These are phyloP conservation scores for Fusarium poae DNA, from an alignment of 2,329 filamentous ascomycete genomes.

Conservation along the genomic window DNA sequence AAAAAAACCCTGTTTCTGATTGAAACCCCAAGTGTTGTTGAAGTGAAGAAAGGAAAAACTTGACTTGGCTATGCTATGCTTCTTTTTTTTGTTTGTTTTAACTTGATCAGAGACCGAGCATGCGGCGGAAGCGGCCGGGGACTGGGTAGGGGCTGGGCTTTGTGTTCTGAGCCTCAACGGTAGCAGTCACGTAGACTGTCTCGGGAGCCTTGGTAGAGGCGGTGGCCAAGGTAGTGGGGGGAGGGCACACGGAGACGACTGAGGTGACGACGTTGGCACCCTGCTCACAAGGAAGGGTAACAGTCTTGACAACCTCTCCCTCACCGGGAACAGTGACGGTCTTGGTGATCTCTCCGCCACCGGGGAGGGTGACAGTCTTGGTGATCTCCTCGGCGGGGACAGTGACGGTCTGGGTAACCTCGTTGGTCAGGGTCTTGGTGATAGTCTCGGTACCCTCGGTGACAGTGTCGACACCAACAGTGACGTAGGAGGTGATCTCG, in stretches of 20 bases:
- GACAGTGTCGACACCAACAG: conserved; percentile 23
- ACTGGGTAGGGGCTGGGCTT: conserved; percentile 24
- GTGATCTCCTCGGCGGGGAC: conserved; percentile 2
- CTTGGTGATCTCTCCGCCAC: neutral
- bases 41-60: conserved; percentile 19
- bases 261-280: conserved; percentile 4
- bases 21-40: neutral
- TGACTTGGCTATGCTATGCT: conserved; percentile 4
- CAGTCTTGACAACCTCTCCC: neutral
- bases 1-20: conserved; percentile 2
- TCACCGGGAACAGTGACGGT: neutral
- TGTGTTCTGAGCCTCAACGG: conserved; percentile 27
- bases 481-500: conserved; percentile 33
- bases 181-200: conserved; percentile 47
- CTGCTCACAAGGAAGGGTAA: neutral
- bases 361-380: neutral
- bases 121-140: conserved; percentile 38
- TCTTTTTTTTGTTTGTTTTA: neutral
- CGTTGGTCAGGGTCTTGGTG: conserved; percentile 35
- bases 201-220: conserved; percentile 38
- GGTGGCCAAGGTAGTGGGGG: conserved; percentile 44
- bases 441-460: conserved; percentile 38
- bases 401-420: conserved; percentile 34
- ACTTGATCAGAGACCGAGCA: conserved; percentile 39
- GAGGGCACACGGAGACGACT: conserved; percentile 34